Evolutionary conservation across 257 asterid species (phyloP), one percentile per base, ranked within the genome.

Genomic region (Nicotiana benthamiana): DNA sequence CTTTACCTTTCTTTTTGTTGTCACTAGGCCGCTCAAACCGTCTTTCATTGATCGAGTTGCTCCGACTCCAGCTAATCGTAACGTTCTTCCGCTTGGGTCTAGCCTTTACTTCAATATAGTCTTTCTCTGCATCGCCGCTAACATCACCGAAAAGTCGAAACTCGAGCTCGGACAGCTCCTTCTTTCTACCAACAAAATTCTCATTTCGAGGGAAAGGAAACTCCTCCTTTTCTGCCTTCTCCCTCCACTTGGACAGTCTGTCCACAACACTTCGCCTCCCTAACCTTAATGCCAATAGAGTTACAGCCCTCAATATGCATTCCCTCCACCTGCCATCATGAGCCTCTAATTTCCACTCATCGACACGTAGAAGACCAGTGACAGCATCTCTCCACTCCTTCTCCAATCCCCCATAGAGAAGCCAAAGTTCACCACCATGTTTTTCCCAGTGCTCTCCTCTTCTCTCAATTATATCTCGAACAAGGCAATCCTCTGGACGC

Each of bases 371-470:
- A 79, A 96, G 95, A 54, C 89, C 84, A 57, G 81, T 79, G 59
- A 96, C 89, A 4, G 97, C 97, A 16, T 92, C 98, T 83, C 81
- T 94, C 99, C 99, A 96, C 83, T 96, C 99, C 83, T 86, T 90
- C 87, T 94, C 98, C 32, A 91, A 82, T 32, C 99, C 99, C 26
- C 95, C 98, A 17, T 96, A 96, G 64, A 80, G 88, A 43, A 90
- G 87, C 98, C 99, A 94, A 34, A 96, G 90, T 66, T 96, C 97
- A 22, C 99, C 99, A 12, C 99, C 99, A 16, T 94, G 84, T 82
- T 90, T 94, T 77, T 96, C 98, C 99, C 99, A 96, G 43, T 91
- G 86, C 88, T 93, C 98, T 13, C 98, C 98, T 83, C 97, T 85
- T 84, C 84, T 91, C 92, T 96, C 99, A 2, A 91, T 90, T 57